These are phyloP conservation scores for Linnemannia schmuckeri DNA, from an alignment of 192 early-diverging fungal species.

Conservation along the genomic window DNA sequence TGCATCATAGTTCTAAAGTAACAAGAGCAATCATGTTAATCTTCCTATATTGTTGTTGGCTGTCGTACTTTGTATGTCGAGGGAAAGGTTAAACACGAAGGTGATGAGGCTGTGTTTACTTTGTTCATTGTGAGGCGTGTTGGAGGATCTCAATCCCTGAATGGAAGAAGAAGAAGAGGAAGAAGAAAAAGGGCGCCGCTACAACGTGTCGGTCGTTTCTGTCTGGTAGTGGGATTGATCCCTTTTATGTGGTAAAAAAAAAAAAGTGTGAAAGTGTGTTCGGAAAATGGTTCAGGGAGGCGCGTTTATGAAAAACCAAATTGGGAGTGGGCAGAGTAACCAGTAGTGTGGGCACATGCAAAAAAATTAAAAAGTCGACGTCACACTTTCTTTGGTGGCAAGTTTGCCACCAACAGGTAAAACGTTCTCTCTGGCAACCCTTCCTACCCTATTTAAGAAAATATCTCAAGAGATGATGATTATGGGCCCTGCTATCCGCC, in stretches of 20 bases:
- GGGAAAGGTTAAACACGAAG: not conserved
- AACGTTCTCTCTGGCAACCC: too few species aligned
- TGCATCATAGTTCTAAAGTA: constrained; percentile 8
- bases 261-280: too few species aligned
- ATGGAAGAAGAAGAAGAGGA: not conserved
- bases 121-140: not conserved
- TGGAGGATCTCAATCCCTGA: not conserved
- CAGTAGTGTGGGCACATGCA: too few species aligned
- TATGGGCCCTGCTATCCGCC: not conserved
- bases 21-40: not conserved
- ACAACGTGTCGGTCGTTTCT: not conserved
- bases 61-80: not conserved
- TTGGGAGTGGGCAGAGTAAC: too few species aligned
- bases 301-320: too few species aligned
- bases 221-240: not conserved
- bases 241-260: not conserved
- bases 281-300: too few species aligned
- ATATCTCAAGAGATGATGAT: not conserved
- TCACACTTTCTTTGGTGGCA: not conserved
- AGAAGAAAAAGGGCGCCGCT: not conserved
- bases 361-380: not conserved
- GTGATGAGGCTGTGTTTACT: not conserved
- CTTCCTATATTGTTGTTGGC: not conserved
- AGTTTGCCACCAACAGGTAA: too few species aligned
- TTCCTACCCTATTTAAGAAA: too few species aligned